phyloP scores from a whole-genome alignment of 495 filamentous ascomycete genomes.

The Copromyces sp. region DNA sequence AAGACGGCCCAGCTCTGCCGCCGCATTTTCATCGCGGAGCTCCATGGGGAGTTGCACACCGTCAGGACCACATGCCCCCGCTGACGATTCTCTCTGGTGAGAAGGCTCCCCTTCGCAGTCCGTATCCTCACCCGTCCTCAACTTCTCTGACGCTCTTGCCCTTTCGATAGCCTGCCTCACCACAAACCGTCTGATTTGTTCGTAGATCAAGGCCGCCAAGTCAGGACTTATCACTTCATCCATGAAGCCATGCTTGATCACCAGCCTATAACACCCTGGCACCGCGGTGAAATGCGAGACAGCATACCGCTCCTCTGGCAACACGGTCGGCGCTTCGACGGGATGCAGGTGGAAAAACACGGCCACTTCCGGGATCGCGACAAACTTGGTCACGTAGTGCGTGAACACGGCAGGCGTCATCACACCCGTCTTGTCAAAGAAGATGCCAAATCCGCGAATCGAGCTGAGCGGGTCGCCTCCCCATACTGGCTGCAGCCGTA shows the following conservation, averaged over 20 bases:
- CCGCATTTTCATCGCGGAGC: conserved; percentile 28
- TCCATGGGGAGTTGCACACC: conserved; percentile 10
- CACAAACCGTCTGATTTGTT: conserved; percentile 47
- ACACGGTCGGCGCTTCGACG: conserved; percentile 40
- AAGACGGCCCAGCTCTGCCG: conserved; percentile 38
- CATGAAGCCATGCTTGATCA: conserved; percentile 60
- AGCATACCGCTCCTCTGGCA: conserved; percentile 30
- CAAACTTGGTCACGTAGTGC: conserved; percentile 55
- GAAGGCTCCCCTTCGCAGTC: not conserved
- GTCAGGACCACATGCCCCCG: not conserved
- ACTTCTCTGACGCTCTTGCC: conserved; percentile 3
- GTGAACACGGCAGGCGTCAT: conserved; percentile 48
- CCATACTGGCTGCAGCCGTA: conserved; percentile 29
- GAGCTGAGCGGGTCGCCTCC: conserved; percentile 36
- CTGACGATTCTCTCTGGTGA: not conserved
- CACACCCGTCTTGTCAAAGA: conserved; percentile 55
- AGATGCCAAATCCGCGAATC: conserved; percentile 48
- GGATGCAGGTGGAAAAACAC: conserved; percentile 57
- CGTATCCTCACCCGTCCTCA: conserved; percentile 2
- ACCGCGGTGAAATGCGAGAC: conserved; percentile 32
- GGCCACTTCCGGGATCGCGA: conserved; percentile 43
- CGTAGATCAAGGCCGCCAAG: conserved; percentile 48
- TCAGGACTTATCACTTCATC: conserved; percentile 56
- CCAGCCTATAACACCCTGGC: conserved; percentile 53
- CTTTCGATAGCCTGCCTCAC: conserved; percentile 25